phyloP scores from a whole-genome alignment of 2,329 filamentous ascomycete genomes.

The Penicillium verrucosum region DNA sequence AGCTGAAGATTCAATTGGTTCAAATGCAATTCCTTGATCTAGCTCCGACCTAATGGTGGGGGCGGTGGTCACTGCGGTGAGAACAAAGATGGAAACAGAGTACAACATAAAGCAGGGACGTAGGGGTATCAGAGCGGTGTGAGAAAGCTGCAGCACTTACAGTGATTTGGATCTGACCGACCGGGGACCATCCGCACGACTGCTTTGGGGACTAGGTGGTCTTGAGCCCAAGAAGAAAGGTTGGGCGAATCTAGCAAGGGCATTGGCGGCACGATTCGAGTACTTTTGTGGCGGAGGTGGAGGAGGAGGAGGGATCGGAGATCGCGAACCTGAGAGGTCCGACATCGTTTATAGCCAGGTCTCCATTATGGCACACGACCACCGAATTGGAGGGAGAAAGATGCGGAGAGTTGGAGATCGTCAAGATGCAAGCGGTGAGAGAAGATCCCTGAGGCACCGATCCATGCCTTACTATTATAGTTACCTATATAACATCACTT shows the following conservation, averaged over 20 bases:
- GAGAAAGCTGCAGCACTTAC: conserved; percentile 31
- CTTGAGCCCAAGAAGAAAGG: conserved; percentile 54
- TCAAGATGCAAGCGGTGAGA: conserved; percentile 5
- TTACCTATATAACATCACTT: not conserved
- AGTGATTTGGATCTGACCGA: conserved; percentile 39
- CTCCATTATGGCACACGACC: conserved; percentile 28
- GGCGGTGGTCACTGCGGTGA: not conserved
- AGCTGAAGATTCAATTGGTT: conserved; percentile 27
- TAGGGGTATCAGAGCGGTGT: conserved; percentile 14
- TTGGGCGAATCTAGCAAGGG: conserved; percentile 53
- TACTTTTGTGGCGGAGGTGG: conserved; percentile 39
- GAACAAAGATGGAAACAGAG: not conserved
- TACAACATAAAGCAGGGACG: conserved; percentile 6
- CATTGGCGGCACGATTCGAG: conserved; percentile 45
- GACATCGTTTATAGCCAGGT: conserved; percentile 25
- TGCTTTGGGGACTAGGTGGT: conserved; percentile 51
- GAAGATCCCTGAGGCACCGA: conserved; percentile 7
- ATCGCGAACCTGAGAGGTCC: conserved; percentile 28
- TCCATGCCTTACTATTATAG: not conserved
- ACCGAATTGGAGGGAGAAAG: conserved; percentile 19
- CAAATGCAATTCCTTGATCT: conserved; percentile 6
- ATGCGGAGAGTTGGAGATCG: conserved; percentile 5
- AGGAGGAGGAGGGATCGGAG: conserved; percentile 35
- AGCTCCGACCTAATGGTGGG: conserved; percentile 8
- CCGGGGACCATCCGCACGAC: conserved; percentile 28